These are phyloP conservation scores for Phoma sp. DNA, from an alignment of 2,329 filamentous ascomycete genomes.

Conservation along the genomic window DNA sequence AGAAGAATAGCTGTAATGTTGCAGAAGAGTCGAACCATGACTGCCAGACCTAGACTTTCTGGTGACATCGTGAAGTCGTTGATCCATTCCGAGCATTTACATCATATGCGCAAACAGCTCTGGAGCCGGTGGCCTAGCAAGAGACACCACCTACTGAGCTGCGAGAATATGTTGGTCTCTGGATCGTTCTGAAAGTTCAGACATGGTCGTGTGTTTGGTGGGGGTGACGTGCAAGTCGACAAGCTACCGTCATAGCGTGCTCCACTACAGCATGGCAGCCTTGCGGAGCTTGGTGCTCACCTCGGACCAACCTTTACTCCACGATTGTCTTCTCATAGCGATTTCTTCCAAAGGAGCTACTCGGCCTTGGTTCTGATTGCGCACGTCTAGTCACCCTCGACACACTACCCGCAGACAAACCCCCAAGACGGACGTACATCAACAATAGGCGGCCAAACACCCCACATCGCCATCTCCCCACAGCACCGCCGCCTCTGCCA, in stretches of 20 bases:
- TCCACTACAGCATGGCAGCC: conserved; percentile 28
- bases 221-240: neutral
- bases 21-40: neutral
- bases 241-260: conserved; percentile 22
- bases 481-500: conserved; percentile 12
- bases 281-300: conserved; percentile 29
- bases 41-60: too few relatives aligned
- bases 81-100: too few relatives aligned
- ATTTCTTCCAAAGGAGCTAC: neutral
- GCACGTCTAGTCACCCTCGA: neutral
- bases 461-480: conserved; percentile 26
- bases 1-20: neutral
- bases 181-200: too few relatives aligned
- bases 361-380: neutral
- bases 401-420: neutral
- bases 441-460: conserved; percentile 19
- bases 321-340: conserved; percentile 14
- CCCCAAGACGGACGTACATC: neutral
- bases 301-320: conserved; percentile 14
- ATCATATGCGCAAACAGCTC: too few relatives aligned
- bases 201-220: neutral
- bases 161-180: too few relatives aligned
- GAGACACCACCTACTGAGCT: too few relatives aligned
- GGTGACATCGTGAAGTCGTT: too few relatives aligned
- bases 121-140: too few relatives aligned